Conservation (phyloP, 108 stramenopile genomes). For the Nitzschia sp. region DNA sequence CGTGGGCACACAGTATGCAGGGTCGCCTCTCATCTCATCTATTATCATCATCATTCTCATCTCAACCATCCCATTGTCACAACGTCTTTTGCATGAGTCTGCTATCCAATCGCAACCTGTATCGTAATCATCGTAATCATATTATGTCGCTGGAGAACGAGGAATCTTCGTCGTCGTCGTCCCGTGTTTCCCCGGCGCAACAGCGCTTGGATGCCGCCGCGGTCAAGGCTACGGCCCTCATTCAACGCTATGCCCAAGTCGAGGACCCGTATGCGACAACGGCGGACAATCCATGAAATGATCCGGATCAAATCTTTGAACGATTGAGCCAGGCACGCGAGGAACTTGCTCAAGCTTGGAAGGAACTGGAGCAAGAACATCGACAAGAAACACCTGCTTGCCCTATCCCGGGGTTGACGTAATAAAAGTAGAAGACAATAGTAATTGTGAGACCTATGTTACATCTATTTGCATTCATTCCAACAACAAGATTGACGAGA, state of each 20-base stretch:
- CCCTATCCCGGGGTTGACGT: too few species aligned
- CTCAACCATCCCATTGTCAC: not conserved
- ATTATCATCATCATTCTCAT: not conserved
- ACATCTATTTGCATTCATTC: too few species aligned
- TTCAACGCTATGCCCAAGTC: not conserved
- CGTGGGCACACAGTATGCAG: too few species aligned
- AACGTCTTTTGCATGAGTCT: not conserved
- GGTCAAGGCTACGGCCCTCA: not conserved
- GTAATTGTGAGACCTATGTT: too few species aligned
- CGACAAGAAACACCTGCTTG: not conserved
- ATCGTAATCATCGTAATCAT: not conserved
- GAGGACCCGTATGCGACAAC: not conserved
- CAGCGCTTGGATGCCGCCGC: not conserved
- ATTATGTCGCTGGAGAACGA: not conserved
- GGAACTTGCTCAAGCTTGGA: slow-evolving; percentile 25
- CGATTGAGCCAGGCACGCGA: slow-evolving; percentile 21
- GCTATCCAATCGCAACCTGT: not conserved
- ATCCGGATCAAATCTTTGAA: slow-evolving; percentile 36
- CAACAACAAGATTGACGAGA: too few species aligned
- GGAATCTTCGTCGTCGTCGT: not conserved
- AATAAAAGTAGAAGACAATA: too few species aligned
- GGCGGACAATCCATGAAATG: slow-evolving; percentile 27
- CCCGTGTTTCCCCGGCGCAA: not conserved
- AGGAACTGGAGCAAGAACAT: slow-evolving; percentile 1
- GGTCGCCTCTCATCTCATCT: too few species aligned